These are phyloP conservation scores for Viridothelium virens DNA, from an alignment of 495 filamentous ascomycete genomes.

Conservation along the genomic window DNA sequence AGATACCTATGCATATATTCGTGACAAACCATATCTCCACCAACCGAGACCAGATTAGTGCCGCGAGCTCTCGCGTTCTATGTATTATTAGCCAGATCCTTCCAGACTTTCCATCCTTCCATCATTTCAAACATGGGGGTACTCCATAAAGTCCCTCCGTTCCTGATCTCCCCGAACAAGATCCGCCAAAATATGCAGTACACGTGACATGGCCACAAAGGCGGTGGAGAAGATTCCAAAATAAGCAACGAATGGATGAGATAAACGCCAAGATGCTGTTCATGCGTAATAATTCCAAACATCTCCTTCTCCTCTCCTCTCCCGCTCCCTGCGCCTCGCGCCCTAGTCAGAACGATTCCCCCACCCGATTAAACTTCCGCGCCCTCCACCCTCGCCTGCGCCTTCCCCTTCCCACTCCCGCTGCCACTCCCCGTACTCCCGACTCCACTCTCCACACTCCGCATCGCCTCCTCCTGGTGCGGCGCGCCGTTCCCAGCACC, in stretches of 20 bases:
- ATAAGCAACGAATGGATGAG: neutral
- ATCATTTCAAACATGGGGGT: no score
- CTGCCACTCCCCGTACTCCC: conserved; percentile 4
- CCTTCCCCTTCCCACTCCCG: conserved; percentile 3
- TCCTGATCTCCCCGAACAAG: neutral
- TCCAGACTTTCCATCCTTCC: no score
- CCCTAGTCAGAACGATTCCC: neutral
- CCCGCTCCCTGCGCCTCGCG: neutral
- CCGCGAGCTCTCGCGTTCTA: neutral
- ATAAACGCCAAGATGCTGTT: neutral
- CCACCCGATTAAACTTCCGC: neutral
- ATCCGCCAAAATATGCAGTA: neutral
- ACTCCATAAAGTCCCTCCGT: neutral
- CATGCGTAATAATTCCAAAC: neutral
- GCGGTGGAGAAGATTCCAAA: neutral
- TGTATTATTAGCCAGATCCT: neutral
- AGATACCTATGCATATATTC: conserved; percentile 6
- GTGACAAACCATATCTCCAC: neutral
- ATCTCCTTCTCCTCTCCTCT: neutral
- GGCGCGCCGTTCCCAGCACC: neutral
- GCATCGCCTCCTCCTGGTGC: neutral
- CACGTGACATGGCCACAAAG: neutral
- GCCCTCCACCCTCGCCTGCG: neutral
- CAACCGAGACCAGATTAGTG: neutral
- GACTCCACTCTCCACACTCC: conserved; percentile 2